Evolutionary conservation across 2,329 filamentous ascomycete species (phyloP).

Genomic region (Emergomyces africanus): DNA sequence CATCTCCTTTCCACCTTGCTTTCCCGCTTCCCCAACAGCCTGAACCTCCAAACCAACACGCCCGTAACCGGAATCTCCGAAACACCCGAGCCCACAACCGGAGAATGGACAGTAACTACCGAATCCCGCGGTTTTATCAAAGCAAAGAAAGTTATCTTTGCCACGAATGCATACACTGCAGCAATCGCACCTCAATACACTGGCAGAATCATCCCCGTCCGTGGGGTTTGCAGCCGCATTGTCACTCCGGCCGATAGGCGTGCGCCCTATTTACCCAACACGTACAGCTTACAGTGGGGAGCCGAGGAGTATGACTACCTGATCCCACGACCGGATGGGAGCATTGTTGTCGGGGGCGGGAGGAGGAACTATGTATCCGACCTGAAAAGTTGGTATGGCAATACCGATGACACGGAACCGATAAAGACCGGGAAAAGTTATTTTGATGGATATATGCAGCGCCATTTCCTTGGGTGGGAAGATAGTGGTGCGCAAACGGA

Average conservation of each 20-base stretch:
- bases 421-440: conserved; percentile 31
- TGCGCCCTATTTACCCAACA: conserved; percentile 27
- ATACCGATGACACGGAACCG: conserved; percentile 37
- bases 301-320: conserved; percentile 53
- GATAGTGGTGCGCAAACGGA: conserved; percentile 19
- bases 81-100: conserved; percentile 9
- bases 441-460: conserved; percentile 28
- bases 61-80: conserved; percentile 25
- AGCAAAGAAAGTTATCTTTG: conserved; percentile 55
- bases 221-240: conserved; percentile 39
- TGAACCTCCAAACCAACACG: conserved; percentile 44
- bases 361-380: conserved; percentile 32
- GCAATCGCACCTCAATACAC: conserved; percentile 56
- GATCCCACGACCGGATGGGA: conserved; percentile 42
- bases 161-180: conserved; percentile 76
- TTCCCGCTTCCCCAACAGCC: conserved; percentile 19
- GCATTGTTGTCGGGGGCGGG: conserved; percentile 51
- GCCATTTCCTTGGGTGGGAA: conserved; percentile 25
- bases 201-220: conserved; percentile 61
- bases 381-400: conserved; percentile 32
- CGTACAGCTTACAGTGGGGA: conserved; percentile 50
- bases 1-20: conserved; percentile 54
- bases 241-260: conserved; percentile 14
- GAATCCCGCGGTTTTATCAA: conserved; percentile 49
- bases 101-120: conserved; percentile 52